Percentiles rank a stretch among this genome's conserved stretches.
phyloP scores from a whole-genome alignment of 2,329 filamentous ascomycete genomes.

The Bipolaris gigantea region DNA sequence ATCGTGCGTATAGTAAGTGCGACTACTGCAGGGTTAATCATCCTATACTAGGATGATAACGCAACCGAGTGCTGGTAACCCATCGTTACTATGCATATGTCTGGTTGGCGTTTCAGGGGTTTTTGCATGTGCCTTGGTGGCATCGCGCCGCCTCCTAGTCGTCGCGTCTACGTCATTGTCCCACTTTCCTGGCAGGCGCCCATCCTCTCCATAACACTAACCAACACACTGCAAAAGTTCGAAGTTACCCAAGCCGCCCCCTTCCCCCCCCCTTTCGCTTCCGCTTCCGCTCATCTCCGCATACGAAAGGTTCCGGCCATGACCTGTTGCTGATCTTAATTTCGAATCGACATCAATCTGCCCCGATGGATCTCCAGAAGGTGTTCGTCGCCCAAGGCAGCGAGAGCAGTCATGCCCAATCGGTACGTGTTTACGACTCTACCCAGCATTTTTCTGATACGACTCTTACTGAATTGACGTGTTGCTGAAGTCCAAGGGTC shows the following conservation, averaged over 20 bases:
- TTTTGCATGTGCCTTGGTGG: constrained; percentile 11
- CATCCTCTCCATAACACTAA: constrained; percentile 5
- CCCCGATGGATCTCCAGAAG: constrained; percentile 22
- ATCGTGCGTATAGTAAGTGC: too few species aligned
- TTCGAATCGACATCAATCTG: background rate
- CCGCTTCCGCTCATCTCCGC: background rate
- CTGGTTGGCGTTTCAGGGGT: background rate
- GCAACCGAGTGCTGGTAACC: background rate
- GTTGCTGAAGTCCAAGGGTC: constrained; percentile 29
- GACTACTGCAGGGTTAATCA: background rate
- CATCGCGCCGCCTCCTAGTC: constrained; percentile 4
- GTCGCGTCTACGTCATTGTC: constrained; percentile 20
- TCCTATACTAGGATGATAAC: background rate
- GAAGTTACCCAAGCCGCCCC: background rate
- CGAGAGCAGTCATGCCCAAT: constrained; percentile 16
- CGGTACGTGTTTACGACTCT: constrained; percentile 17
- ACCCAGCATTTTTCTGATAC: background rate
- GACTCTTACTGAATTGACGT: constrained; percentile 10
- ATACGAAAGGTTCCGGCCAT: background rate
- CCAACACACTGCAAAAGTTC: constrained; percentile 4
- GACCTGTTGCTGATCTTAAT: constrained; percentile 5
- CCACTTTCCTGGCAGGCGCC: constrained; percentile 6
- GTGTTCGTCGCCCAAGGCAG: constrained; percentile 18
- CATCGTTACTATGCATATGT: background rate
- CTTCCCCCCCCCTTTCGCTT: too few species aligned